These are phyloP conservation scores for Penstemon davidsonii DNA, from an alignment of 257 asterid species.

Conservation along the genomic window DNA sequence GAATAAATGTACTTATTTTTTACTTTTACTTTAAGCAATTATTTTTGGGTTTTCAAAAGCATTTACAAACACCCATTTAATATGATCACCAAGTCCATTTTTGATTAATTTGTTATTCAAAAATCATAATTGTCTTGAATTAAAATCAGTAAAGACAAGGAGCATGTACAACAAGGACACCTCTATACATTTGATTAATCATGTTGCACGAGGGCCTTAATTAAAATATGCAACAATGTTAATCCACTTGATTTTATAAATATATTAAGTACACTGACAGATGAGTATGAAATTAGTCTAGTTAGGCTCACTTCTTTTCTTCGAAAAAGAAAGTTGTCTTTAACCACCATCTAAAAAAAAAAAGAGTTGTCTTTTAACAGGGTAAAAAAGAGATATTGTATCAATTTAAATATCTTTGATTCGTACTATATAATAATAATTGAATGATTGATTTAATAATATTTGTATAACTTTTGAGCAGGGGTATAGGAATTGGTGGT, in stretches of 20 bases:
- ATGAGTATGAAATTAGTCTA: not conserved
- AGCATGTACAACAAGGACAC: constrained; percentile 23
- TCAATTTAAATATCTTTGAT: not conserved
- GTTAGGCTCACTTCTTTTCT: constrained; percentile 6
- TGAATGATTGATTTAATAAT: constrained; percentile 11
- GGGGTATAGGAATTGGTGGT: constrained; percentile 32
- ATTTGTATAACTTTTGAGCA: constrained; percentile 25
- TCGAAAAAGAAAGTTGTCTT: constrained; percentile 8
- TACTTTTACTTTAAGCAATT: too few relatives aligned
- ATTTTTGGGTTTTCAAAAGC: too few relatives aligned
- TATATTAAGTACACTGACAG: not conserved
- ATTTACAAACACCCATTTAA: too few relatives aligned
- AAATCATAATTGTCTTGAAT: too few relatives aligned
- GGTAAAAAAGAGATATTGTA: not conserved
- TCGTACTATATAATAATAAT: constrained; percentile 17
- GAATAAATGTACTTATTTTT: too few relatives aligned
- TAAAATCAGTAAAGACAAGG: not conserved
- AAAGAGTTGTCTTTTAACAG: too few relatives aligned
- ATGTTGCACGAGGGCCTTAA: constrained; percentile 36
- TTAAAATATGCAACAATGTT: constrained; percentile 18
- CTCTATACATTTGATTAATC: constrained; percentile 17
- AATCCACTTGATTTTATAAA: constrained; percentile 18
- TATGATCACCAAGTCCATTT: too few relatives aligned
- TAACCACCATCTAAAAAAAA: not conserved
- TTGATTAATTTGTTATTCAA: too few relatives aligned